Evolutionary conservation across 2,329 filamentous ascomycete species (phyloP), one percentile per base, ranked within the genome.

Genomic region (Ascochyta lentis): DNA sequence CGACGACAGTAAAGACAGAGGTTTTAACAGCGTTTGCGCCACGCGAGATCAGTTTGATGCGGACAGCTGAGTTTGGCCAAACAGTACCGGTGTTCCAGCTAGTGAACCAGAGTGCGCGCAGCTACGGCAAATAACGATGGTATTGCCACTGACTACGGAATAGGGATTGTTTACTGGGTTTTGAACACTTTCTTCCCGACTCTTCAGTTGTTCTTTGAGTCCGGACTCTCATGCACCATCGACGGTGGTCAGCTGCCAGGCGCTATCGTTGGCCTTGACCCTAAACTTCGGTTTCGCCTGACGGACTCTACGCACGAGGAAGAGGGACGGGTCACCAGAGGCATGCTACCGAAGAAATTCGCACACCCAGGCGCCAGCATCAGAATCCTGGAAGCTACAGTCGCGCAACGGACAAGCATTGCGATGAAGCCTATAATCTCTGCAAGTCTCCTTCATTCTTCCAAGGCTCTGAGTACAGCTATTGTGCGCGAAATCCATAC

Each of bases 191-290:
- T 72, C 61, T 70, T 70, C 45, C 62, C 69, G 1, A 60, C 60
- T n/a, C 39, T 73, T 0, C 70, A 72, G 48, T 53, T 72, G 16
- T 72, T 70, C 53, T 71, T 71, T 46, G 65, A 64, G 35, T 73
- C 69, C 15, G 67, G 68, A 4, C 58, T 57, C 8, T 69, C 68
- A 0, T 69, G 64, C 50, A 67, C 61, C 2, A 68, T 73, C 27
- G 63, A 68, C 15, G 59, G 60, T 9, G 48, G 56, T 9, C 43
- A 43, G 10, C 58, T 64, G 13, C 49, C 61, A 12, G 55, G 51
- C 27, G 63, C 64, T 4, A 31, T 29, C 6, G 26, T 72, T 27
- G 65, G 64, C 31, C 50, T 72, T n/a, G 70, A 73, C 41, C 55
- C 60, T 2, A 39, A 45, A 10, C 66, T 73, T 10, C 65, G 63